phyloP scores from a whole-genome alignment of 345 rosid genomes.

The Hypericum androsaemum region DNA sequence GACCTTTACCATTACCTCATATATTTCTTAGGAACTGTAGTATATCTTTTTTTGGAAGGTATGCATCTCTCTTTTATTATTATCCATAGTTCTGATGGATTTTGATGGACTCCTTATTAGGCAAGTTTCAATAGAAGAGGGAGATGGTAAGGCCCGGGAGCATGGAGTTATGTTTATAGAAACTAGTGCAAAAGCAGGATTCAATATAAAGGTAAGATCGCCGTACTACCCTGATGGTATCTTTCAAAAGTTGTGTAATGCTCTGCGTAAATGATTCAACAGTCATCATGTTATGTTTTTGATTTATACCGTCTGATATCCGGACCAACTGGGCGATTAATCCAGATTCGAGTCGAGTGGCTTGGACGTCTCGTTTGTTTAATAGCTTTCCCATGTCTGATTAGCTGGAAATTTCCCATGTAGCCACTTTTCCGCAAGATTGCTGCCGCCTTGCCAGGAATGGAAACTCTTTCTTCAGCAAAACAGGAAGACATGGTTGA shows the following conservation, averaged over 20 bases:
- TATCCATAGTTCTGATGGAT: background rate
- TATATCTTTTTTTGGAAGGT: background rate
- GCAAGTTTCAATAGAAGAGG: background rate
- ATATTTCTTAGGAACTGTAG: no score
- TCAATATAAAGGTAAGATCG: slow-evolving; percentile 67
- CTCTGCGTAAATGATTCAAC: no score
- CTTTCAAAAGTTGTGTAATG: no score
- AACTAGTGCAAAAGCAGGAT: slow-evolving; percentile 31
- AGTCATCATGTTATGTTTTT: background rate
- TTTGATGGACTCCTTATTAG: background rate
- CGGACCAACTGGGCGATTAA: no score
- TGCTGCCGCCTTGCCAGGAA: slow-evolving; percentile 90
- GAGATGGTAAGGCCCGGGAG: slow-evolving; percentile 10
- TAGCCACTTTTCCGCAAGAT: slow-evolving; percentile 94
- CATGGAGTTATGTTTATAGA: slow-evolving; percentile 14
- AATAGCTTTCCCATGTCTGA: no score
- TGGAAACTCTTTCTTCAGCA: slow-evolving; percentile 81
- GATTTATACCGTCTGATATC: no score
- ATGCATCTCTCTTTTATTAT: background rate
- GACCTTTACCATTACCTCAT: no score
- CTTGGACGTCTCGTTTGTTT: background rate
- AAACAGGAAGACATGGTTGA: slow-evolving; percentile 96
- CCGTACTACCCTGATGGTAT: no score
- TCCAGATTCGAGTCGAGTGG: no score
- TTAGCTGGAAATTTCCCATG: background rate